Base-by-base conservation (phyloP, 2,329 filamentous ascomycete genomes). In the Tolypocladium guangdongense region DNA sequence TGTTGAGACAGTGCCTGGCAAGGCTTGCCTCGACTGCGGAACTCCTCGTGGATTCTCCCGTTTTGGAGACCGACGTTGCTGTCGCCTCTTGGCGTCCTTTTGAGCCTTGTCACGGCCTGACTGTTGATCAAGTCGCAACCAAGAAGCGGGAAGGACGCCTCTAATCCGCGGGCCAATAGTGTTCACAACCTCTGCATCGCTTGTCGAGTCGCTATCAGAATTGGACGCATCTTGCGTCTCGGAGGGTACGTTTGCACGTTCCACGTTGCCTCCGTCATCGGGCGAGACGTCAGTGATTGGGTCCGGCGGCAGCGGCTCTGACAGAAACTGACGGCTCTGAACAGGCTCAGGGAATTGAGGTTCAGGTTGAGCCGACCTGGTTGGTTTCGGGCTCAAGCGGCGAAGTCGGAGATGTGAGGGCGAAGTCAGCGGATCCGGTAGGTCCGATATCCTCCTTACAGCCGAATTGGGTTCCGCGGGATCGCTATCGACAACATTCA, bases 111-210 rank as follows among this genome's bases (percentile, higher is more conserved):
- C 60, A 18, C 62, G 62, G 58, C 61, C 66, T 33, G 67, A 57
- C 53, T 75, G 70, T 54, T 79, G 76, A 60, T 84, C 80, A 27
- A 86, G 64, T 43, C 82, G 76, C 53, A 86, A 72, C 78, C 82
- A 85, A 7, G 83, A 86, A n/a, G 83, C 83, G 39, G 83, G 83
- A 46, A 86, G 72, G 8, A 86, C 82, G 24, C 82, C 82, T 52
- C 74, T 74, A 49, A 86, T 80, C 51, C 73, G 72, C 51, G 67
- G 75, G 37, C 70, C 69, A 53, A 71, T 68, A 22, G 61, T 63
- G 30, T 71, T 64, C n/a, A 68, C 69, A 14, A 68, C 61, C 27
- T 78, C 73, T 2, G 68, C 68, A 4, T 74, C 75, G 50, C 68
- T 73, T 37, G 68, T 67, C 11, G 69, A 68, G n/a, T 60, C 63